Evolutionary conservation across 2,329 filamentous ascomycete species (phyloP).

Genomic region (Beauveria brongniartii): DNA sequence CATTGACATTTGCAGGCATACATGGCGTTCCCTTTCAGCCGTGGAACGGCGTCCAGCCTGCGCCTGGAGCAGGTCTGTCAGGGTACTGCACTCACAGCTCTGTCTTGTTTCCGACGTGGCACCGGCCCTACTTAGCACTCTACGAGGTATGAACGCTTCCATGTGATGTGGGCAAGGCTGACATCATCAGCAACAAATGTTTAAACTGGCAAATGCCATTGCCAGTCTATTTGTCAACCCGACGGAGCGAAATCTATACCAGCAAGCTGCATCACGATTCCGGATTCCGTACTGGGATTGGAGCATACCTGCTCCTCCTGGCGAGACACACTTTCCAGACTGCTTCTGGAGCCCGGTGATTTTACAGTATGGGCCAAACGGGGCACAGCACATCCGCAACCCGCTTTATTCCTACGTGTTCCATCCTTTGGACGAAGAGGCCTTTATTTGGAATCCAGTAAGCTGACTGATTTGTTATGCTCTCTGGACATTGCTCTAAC

Average conservation of each 20-base stretch:
- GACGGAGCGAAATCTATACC: conserved; percentile 40
- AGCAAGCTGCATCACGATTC: conserved; percentile 40
- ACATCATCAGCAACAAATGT: conserved; percentile 28
- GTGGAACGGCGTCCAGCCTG: conserved; percentile 45
- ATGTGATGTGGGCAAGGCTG: conserved; percentile 12
- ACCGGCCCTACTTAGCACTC: conserved; percentile 66
- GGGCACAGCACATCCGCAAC: conserved; percentile 48
- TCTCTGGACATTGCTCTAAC: not conserved
- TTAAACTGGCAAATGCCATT: conserved; percentile 31
- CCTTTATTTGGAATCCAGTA: conserved; percentile 54
- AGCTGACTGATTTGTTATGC: conserved; percentile 20
- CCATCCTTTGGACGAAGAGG: conserved; percentile 47
- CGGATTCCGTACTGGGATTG: conserved; percentile 55
- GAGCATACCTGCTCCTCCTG: conserved; percentile 40
- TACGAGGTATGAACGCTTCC: conserved; percentile 38
- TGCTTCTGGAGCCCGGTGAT: conserved; percentile 41
- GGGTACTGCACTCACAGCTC: conserved; percentile 75
- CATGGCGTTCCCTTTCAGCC: conserved; percentile 63
- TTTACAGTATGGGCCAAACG: conserved; percentile 47
- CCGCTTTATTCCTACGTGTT: conserved; percentile 55
- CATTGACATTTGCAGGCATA: conserved; percentile 47
- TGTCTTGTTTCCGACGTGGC: conserved; percentile 73
- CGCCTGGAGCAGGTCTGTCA: conserved; percentile 42
- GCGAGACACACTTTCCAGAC: conserved; percentile 38
- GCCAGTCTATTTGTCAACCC: conserved; percentile 40